A percentile compares a stretch with the other conserved stretches of the same genome.
Evolutionary conservation across 306 rosid species (phyloP).

Genomic region (Castanopsis chinensis): DNA sequence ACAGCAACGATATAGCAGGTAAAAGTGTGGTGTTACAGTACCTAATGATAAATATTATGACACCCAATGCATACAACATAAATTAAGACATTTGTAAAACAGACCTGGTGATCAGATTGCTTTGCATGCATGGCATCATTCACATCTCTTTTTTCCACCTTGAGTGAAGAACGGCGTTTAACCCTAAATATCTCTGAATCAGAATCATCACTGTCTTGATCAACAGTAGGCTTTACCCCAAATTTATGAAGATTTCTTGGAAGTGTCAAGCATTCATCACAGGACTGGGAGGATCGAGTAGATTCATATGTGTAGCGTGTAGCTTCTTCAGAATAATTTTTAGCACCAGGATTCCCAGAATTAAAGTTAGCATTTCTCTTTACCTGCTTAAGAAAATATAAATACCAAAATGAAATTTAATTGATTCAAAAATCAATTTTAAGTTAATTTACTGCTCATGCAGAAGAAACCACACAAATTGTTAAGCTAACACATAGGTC

Average conservation of each 20-base stretch:
- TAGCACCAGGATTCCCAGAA: slow-evolving; percentile 28
- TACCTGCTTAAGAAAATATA: slow-evolving; percentile 38
- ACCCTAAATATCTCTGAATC: slow-evolving; percentile 85
- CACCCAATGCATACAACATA: neutral
- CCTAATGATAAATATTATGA: neutral
- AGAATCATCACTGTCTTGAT: slow-evolving; percentile 69
- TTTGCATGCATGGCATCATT: slow-evolving; percentile 30
- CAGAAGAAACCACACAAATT: slow-evolving; percentile 19
- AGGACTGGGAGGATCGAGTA: slow-evolving; percentile 40
- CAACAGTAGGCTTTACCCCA: slow-evolving; percentile 36
- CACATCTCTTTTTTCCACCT: slow-evolving; percentile 58
- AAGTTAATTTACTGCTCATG: slow-evolving; percentile 9
- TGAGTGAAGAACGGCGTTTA: slow-evolving; percentile 83
- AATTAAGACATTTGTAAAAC: neutral
- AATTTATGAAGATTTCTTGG: slow-evolving; percentile 32
- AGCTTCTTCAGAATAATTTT: slow-evolving; percentile 36
- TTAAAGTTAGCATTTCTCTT: slow-evolving; percentile 39
- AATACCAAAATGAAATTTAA: slow-evolving; percentile 3
- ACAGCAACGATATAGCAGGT: neutral
- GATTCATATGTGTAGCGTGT: slow-evolving; percentile 38
- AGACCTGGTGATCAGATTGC: slow-evolving; percentile 74
- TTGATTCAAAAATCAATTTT: slow-evolving; percentile 25
- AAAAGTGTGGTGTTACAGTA: neutral
- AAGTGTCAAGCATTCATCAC: slow-evolving; percentile 34
- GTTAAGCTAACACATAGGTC: neutral